Evolutionary conservation across 2,329 filamentous ascomycete species (phyloP), one percentile per base, ranked within the genome.

Genomic region (Thielaviopsis punctulata): DNA sequence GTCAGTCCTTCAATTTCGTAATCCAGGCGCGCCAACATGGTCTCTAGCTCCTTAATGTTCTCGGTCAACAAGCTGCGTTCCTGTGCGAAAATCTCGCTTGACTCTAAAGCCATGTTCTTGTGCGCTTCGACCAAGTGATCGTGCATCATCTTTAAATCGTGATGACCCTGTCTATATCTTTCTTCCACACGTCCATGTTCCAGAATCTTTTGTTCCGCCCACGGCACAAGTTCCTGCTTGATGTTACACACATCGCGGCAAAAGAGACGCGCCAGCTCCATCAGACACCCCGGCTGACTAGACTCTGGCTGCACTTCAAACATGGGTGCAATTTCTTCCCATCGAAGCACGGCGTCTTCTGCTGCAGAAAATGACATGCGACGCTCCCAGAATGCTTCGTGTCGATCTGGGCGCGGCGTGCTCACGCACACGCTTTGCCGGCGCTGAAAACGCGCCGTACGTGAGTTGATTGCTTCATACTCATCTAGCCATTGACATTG

Each of bases 1-100:
- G 80, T 73, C n/a, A 96, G 69, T 15, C 80, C 79, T 55, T 83
- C 78, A 56, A 95, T 82, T 69, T 95, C 90, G 65, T 96, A 96
- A 61, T 96, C 89, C 52, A 96, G 72, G 65, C 89, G 89, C 19
- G 87, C 86, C 2, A 83, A 79, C 39, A 93, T 70, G 21, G 83
- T 76, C 63, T 94, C 88, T 13, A 95, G 73, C 57, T 92, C 85
- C 63, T 83, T 83, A 56, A 88, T 71, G 15, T 75, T 75, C 61
- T 92, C 86, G 3, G 75, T 77, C 36, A 94, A 69, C 50, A 76
- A 73, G 21, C 73, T 72, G 41, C 81, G 77, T 65, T 93, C 84
- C 47, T 82, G 77, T 0, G 73, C 72, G 9, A 95, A 66, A 15
- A 87, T 68, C 54, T 85, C 82, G 30, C 82, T 76, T 1, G 82